A percentile compares a stretch with the other conserved stretches of the same genome.
Evolutionary conservation across 208 protist genomes (phyloP).

Genomic region (Endotrypanum monterogeii): DNA sequence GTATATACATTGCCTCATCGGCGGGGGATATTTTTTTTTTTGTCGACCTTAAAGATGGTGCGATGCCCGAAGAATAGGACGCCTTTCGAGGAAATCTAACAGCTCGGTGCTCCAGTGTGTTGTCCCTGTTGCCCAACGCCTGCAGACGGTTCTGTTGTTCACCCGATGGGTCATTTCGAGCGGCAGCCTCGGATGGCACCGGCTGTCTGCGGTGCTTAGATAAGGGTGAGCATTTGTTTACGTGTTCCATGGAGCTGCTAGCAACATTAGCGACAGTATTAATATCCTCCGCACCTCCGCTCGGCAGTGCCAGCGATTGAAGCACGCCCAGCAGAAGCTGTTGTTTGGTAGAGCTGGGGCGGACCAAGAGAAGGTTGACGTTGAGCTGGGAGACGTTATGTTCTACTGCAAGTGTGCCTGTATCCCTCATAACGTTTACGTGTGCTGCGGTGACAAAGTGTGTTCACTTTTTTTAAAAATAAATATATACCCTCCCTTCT

Average conservation of each 20-base stretch:
- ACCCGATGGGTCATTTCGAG: not conserved
- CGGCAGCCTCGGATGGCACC: not conserved
- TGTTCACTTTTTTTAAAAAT: too few species aligned
- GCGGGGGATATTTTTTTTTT: conserved; percentile 10
- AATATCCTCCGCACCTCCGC: not conserved
- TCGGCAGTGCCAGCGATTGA: not conserved
- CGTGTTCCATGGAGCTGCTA: not conserved
- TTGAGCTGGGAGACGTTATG: conserved; percentile 1
- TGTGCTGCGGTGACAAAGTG: too few species aligned
- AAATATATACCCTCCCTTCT: too few species aligned
- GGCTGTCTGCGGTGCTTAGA: conserved; percentile 3
- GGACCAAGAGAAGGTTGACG: not conserved
- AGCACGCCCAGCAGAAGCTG: not conserved
- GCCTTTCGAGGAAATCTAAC: not conserved
- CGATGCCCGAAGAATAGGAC: conserved; percentile 13
- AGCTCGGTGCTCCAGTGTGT: not conserved
- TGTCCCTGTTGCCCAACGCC: not conserved
- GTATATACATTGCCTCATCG: conserved; percentile 14
- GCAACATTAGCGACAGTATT: too few species aligned
- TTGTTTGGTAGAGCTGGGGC: not conserved
- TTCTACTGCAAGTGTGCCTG: not conserved
- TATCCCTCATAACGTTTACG: not conserved
- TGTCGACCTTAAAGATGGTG: conserved; percentile 12
- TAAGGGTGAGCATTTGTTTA: not conserved
- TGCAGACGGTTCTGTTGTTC: conserved; percentile 13